Conservation (phyloP, 768 basidiomycete species). For the Panus rudis region DNA sequence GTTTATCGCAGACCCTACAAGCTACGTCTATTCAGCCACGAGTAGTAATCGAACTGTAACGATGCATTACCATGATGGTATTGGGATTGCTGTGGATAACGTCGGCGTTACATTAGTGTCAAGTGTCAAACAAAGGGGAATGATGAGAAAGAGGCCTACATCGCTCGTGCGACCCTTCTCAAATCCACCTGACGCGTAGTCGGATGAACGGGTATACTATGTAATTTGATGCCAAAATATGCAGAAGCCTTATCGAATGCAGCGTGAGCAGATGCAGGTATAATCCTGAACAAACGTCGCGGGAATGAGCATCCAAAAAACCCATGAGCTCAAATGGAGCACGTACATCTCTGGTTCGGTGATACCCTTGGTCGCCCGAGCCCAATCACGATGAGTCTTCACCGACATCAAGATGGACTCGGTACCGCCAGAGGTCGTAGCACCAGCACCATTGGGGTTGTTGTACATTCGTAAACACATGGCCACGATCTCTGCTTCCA, state of each 20-base stretch:
- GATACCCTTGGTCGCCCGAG: conserved; percentile 75
- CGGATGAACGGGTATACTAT: conserved; percentile 75
- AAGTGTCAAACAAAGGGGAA: no score
- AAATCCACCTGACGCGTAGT: conserved; percentile 74
- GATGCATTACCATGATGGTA: conserved; percentile 66
- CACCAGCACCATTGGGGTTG: conserved; percentile 79
- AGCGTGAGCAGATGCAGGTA: conserved; percentile 82
- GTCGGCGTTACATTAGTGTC: no score
- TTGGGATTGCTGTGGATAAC: conserved; percentile 58
- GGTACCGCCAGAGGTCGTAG: conserved; percentile 92
- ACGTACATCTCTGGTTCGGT: conserved; percentile 87
- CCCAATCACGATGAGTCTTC: conserved; percentile 95
- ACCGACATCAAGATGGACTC: conserved; percentile 95
- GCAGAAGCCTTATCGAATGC: conserved; percentile 92
- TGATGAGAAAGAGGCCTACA: conserved; percentile 43
- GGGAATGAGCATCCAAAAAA: conserved; percentile 3
- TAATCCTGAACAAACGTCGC: conserved; percentile 51
- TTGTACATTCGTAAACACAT: conserved; percentile 86
- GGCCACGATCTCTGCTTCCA: conserved; percentile 92
- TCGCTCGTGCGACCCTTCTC: conserved; percentile 73
- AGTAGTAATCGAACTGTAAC: background rate
- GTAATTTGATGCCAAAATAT: conserved; percentile 87
- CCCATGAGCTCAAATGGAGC: background rate
- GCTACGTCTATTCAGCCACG: conserved; percentile 28
- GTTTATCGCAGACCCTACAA: conserved; percentile 82